Evolutionary conservation across 192 early-diverging fungal species (phyloP).

Genomic region (Umbelopsis sp.): DNA sequence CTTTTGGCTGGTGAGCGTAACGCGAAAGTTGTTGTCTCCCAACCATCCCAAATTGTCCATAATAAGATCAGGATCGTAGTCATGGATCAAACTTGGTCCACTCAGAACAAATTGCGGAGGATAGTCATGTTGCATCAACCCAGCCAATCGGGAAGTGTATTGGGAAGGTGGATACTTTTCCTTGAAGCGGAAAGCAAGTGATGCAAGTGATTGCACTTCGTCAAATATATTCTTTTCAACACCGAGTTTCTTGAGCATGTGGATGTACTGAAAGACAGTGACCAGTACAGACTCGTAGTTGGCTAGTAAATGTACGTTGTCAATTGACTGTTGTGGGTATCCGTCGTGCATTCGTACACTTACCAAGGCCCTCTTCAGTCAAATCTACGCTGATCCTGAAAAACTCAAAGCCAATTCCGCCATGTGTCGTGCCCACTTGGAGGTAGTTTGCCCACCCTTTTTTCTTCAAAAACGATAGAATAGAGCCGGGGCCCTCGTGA

Average conservation of each 20-base stretch:
- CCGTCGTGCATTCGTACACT: constrained; percentile 15
- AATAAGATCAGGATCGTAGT: constrained; percentile 64
- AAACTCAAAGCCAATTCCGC: constrained; percentile 75
- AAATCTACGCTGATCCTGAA: constrained; percentile 84
- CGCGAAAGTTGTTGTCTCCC: constrained; percentile 62
- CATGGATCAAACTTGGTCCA: constrained; percentile 67
- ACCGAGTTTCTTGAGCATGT: constrained; percentile 73
- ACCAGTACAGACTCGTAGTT: constrained; percentile 81
- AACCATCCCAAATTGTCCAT: constrained; percentile 61
- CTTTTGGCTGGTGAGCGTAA: constrained; percentile 47
- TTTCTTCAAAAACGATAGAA: constrained; percentile 83
- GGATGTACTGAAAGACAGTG: constrained; percentile 87
- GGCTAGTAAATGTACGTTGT: constrained; percentile 31
- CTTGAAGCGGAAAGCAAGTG: constrained; percentile 70
- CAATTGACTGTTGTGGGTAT: too few species aligned
- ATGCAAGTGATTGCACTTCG: constrained; percentile 64
- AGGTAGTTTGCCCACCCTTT: constrained; percentile 89
- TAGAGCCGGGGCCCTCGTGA: constrained; percentile 87
- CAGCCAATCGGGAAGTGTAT: constrained; percentile 71
- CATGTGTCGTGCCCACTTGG: constrained; percentile 62
- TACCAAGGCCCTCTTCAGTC: constrained; percentile 77
- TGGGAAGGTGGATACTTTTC: constrained; percentile 71
- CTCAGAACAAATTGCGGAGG: constrained; percentile 66
- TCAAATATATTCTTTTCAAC: constrained; percentile 81
- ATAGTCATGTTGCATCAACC: constrained; percentile 78